Conservation (phyloP, 2,329 filamentous ascomycete species). For the Thielaviopsis ethacetica region DNA sequence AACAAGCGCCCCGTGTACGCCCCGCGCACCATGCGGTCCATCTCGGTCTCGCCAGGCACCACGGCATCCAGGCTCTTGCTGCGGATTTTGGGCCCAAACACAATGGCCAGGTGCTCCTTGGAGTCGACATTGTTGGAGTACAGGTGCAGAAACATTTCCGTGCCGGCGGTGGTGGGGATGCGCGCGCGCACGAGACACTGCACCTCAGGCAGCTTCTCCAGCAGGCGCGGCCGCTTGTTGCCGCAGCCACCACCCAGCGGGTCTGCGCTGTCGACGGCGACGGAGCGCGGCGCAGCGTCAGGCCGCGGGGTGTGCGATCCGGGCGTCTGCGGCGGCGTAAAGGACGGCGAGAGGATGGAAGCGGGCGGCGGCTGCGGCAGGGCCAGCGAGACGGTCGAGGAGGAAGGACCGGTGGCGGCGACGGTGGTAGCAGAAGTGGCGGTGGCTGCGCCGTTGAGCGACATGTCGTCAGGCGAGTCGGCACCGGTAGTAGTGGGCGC, state of each 20-base stretch:
- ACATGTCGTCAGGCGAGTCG: conserved; percentile 1
- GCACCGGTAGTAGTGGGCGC: neutral
- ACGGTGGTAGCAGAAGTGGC: too few relatives aligned
- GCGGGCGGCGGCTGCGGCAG: conserved; percentile 27
- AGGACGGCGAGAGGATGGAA: conserved; percentile 74
- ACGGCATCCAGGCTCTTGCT: conserved; percentile 54
- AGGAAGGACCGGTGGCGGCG: neutral
- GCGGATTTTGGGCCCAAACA: conserved; percentile 79
- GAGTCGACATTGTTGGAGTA: conserved; percentile 87
- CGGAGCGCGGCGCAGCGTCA: conserved; percentile 28
- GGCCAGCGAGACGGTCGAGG: conserved; percentile 11
- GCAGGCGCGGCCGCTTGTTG: conserved; percentile 50
- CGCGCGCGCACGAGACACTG: conserved; percentile 86
- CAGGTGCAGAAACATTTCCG: conserved; percentile 93
- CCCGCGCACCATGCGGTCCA: conserved; percentile 84
- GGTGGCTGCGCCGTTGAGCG: neutral
- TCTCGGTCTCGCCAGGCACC: conserved; percentile 63
- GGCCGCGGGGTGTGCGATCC: conserved; percentile 37
- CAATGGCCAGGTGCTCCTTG: conserved; percentile 94
- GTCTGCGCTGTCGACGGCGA: conserved; percentile 43
- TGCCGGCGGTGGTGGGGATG: conserved; percentile 80
- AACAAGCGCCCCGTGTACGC: conserved; percentile 81
- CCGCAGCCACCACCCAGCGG: conserved; percentile 44
- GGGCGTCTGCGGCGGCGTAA: conserved; percentile 54
- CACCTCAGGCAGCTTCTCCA: conserved; percentile 66